Evolutionary conservation across 2,329 filamentous ascomycete genomes (phyloP).

Genomic region (Ceratocystis variospora): DNA sequence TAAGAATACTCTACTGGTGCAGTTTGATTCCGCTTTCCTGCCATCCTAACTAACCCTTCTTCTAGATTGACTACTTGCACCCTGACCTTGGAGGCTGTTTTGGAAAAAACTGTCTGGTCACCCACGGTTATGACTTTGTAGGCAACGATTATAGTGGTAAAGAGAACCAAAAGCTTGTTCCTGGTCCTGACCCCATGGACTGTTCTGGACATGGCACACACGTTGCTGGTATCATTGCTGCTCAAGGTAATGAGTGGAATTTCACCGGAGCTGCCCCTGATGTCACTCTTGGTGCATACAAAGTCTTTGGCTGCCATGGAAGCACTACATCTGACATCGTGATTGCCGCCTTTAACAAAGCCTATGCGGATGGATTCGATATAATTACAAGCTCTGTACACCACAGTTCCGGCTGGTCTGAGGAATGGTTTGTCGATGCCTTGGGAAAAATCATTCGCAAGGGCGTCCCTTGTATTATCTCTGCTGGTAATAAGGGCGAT

Average conservation of each 20-base stretch:
- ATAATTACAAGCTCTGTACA: constrained; percentile 45
- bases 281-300: constrained; percentile 42
- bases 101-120: constrained; percentile 43
- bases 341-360: constrained; percentile 45
- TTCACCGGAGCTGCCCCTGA: constrained; percentile 41
- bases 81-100: constrained; percentile 52
- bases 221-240: constrained; percentile 49
- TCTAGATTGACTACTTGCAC: constrained; percentile 46
- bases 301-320: constrained; percentile 43
- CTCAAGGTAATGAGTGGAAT: constrained; percentile 36
- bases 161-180: constrained; percentile 25
- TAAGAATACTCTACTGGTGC: background rate
- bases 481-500: constrained; percentile 39
- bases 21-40: background rate
- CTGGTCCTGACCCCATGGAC: constrained; percentile 40
- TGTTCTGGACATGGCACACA: constrained; percentile 48
- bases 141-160: constrained; percentile 38
- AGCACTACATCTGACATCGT: constrained; percentile 41
- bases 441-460: constrained; percentile 39
- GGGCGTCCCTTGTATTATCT: constrained; percentile 39
- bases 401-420: constrained; percentile 37
- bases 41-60: background rate
- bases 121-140: constrained; percentile 43
- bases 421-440: constrained; percentile 37
- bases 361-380: constrained; percentile 44